Evolutionary conservation across 257 asterid genomes (phyloP).

Genomic region (Anisodus tanguticus): DNA sequence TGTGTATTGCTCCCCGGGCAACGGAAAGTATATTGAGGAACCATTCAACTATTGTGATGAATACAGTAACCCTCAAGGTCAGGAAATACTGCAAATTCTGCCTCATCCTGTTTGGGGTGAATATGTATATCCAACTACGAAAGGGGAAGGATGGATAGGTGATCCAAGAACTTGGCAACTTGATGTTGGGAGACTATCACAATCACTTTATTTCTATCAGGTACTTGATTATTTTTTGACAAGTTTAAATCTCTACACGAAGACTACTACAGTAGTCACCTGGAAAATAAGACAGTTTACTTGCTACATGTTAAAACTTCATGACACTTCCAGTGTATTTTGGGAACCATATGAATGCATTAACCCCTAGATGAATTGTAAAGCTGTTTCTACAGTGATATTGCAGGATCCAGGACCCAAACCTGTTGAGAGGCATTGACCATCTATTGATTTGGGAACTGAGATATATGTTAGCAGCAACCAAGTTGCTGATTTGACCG

Average conservation of each 20-base stretch:
- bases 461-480: conserved; percentile 60
- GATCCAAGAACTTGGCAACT: conserved; percentile 73
- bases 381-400: neutral
- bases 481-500: conserved; percentile 81
- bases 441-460: conserved; percentile 71
- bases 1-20: conserved; percentile 69
- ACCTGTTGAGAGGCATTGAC: conserved; percentile 72
- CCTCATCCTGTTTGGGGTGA: conserved; percentile 85
- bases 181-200: conserved; percentile 66
- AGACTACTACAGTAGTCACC: neutral
- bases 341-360: neutral
- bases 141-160: conserved; percentile 88
- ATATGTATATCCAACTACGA: conserved; percentile 72
- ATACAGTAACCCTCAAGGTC: conserved; percentile 82
- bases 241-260: neutral
- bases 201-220: conserved; percentile 68
- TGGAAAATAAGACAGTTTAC: neutral
- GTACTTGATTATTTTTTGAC: conserved; percentile 25
- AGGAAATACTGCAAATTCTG: conserved; percentile 75
- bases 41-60: conserved; percentile 68
- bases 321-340: too few relatives aligned
- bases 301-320: too few relatives aligned
- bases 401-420: conserved; percentile 75
- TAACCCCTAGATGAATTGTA: neutral
- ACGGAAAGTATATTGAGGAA: conserved; percentile 48